Evolutionary conservation across 2,329 filamentous ascomycete species (phyloP).

Genomic region (Biscogniauxia marginata): DNA sequence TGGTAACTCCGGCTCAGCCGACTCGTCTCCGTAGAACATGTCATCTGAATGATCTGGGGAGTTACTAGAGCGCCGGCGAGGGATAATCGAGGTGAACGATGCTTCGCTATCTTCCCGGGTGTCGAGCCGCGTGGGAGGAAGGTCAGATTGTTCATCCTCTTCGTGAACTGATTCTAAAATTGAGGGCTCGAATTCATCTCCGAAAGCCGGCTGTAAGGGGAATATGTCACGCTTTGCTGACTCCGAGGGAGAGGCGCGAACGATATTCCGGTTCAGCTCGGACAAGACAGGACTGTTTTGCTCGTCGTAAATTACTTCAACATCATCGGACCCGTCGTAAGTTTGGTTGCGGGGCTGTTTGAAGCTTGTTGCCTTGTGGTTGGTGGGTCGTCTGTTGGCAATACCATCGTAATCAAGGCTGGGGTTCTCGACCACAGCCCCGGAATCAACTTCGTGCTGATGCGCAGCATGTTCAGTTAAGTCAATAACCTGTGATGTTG

Average conservation of each 20-base stretch:
- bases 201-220: slow-evolving; percentile 11
- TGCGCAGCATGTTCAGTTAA: slow-evolving; percentile 8
- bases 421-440: slow-evolving; percentile 6
- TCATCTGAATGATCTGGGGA: slow-evolving; percentile 44
- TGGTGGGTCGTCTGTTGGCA: slow-evolving; percentile 10
- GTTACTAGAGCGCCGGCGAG: slow-evolving; percentile 38
- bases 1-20: slow-evolving; percentile 42
- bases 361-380: neutral
- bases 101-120: slow-evolving; percentile 24
- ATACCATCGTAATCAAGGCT: slow-evolving; percentile 17
- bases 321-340: slow-evolving; percentile 21
- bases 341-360: slow-evolving; percentile 9
- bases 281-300: slow-evolving; percentile 17
- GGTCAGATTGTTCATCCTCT: slow-evolving; percentile 31
- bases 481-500: slow-evolving; percentile 8
- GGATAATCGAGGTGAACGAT: slow-evolving; percentile 38
- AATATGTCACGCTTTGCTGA: slow-evolving; percentile 12
- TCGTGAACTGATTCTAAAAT: slow-evolving; percentile 33
- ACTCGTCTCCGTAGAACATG: slow-evolving; percentile 39
- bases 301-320: slow-evolving; percentile 2
- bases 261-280: slow-evolving; percentile 30
- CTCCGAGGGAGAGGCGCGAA: slow-evolving; percentile 23
- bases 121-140: slow-evolving; percentile 27
- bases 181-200: slow-evolving; percentile 30
- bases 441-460: slow-evolving; percentile 14